Evolutionary conservation across 768 basidiomycete genomes (phyloP).

Genomic region (Phanerochaete sordida): DNA sequence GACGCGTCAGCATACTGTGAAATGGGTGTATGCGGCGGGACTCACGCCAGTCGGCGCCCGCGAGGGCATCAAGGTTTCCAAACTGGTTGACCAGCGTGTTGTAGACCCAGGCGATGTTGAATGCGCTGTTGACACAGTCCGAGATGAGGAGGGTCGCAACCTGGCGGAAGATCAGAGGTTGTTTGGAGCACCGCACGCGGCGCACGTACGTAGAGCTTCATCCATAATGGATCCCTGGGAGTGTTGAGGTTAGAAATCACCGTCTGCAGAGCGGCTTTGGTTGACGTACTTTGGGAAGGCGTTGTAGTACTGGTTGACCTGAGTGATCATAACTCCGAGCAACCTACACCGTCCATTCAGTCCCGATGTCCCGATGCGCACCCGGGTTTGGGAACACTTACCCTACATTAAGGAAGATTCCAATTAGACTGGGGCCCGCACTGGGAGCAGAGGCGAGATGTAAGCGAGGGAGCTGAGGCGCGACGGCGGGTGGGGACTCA

Average conservation of each 20-base stretch:
- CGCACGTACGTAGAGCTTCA: conserved; percentile 20
- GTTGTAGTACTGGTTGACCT: conserved; percentile 11
- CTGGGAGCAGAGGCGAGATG: conserved; percentile 12
- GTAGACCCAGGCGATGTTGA: conserved; percentile 17
- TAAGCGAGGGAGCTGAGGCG: not conserved
- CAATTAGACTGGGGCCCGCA: conserved; percentile 10
- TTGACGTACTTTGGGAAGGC: conserved; percentile 7
- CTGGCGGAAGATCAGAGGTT: not conserved
- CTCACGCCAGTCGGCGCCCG: conserved; percentile 12
- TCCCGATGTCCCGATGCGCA: not conserved
- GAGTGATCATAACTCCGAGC: conserved; percentile 11
- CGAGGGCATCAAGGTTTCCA: conserved; percentile 7
- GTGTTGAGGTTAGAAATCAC: not conserved
- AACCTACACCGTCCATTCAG: conserved; percentile 7
- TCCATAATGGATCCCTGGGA: conserved; percentile 17
- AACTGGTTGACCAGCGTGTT: conserved; percentile 15
- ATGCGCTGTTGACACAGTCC: conserved; percentile 15
- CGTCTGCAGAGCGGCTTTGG: not conserved
- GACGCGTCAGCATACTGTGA: not conserved
- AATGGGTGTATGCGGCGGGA: not conserved
- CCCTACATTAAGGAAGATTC: conserved; percentile 12
- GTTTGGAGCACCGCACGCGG: not conserved
- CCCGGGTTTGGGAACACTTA: not conserved
- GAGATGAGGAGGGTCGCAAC: conserved; percentile 12
- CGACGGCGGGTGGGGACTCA: not conserved